Percentiles rank a stretch among this genome's conserved stretches.
Evolutionary conservation across 164 flowering plant species (phyloP).

Genomic region (Annona cherimola): DNA sequence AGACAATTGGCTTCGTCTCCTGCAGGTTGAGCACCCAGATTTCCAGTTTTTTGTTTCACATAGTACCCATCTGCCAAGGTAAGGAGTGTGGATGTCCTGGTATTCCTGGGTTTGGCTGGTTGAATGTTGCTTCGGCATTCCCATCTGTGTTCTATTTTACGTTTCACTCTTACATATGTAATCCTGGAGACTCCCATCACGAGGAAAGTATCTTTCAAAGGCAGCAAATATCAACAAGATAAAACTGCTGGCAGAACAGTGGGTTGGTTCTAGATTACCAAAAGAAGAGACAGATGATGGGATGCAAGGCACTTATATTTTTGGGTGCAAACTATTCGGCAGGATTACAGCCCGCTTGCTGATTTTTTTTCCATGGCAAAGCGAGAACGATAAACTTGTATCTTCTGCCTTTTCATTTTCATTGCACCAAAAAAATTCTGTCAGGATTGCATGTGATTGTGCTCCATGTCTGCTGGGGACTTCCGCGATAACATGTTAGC

Average conservation of each 20-base stretch:
- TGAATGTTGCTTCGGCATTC: conserved; percentile 3
- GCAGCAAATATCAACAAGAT: not conserved
- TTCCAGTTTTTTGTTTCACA: conserved; percentile 51
- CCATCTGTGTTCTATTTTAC: conserved; percentile 3
- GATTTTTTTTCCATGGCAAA: not conserved
- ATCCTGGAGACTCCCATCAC: not conserved
- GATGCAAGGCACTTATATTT: not conserved
- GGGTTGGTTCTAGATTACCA: not conserved
- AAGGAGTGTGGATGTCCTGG: conserved; percentile 1
- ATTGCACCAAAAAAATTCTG: not conserved
- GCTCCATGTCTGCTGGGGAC: not conserved
- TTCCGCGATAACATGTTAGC: not conserved
- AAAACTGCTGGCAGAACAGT: not conserved
- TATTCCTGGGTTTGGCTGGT: not conserved
- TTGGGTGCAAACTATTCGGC: not conserved
- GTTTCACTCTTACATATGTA: not conserved
- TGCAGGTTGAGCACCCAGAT: conserved; percentile 59
- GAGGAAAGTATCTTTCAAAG: not conserved
- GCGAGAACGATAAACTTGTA: not conserved
- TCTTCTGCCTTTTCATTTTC: not conserved
- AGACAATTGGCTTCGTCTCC: conserved; percentile 43
- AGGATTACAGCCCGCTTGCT: not conserved
- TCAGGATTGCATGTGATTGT: not conserved
- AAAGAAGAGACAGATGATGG: not conserved
- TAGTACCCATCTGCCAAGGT: conserved; percentile 33